A percentile compares a stretch with the other conserved stretches of the same genome.
Conservation (phyloP, 768 basidiomycete species). For the Royoungia palumana region DNA sequence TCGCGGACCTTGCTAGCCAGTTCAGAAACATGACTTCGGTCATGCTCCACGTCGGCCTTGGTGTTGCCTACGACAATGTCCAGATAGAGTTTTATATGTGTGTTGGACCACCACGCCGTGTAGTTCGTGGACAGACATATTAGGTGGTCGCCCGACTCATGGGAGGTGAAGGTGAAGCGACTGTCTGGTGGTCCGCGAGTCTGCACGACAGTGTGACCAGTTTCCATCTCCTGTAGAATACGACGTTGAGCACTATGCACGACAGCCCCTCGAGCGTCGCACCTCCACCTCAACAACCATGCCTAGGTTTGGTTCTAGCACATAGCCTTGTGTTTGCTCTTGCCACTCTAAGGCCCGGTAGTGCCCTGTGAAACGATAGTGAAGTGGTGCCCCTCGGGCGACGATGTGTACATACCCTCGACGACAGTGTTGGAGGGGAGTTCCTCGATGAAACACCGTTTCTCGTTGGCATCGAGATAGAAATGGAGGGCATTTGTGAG, state of each 20-base stretch:
- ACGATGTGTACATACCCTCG: slow-evolving; percentile 56
- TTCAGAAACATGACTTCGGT: slow-evolving; percentile 80
- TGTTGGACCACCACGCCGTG: slow-evolving; percentile 80
- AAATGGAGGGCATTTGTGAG: slow-evolving; percentile 83
- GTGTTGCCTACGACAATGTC: slow-evolving; percentile 90
- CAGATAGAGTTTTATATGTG: slow-evolving; percentile 92
- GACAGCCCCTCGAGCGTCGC: slow-evolving; percentile 9
- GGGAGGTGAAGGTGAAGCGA: slow-evolving; percentile 95
- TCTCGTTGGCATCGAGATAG: slow-evolving; percentile 92
- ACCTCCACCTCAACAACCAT: slow-evolving; percentile 92
- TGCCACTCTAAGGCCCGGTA: slow-evolving; percentile 93
- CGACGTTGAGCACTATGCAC: neutral
- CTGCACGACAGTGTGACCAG: slow-evolving; percentile 75
- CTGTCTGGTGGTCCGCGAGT: slow-evolving; percentile 90
- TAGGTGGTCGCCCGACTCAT: slow-evolving; percentile 94
- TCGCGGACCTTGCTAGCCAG: slow-evolving; percentile 84
- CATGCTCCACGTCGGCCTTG: slow-evolving; percentile 82
- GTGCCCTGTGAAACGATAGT: slow-evolving; percentile 56
- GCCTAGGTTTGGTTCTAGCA: slow-evolving; percentile 71
- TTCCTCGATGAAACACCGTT: slow-evolving; percentile 95
- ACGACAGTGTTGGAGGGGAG: slow-evolving; percentile 93
- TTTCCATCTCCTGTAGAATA: slow-evolving; percentile 72
- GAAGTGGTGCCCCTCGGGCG: neutral
- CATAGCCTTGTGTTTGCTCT: slow-evolving; percentile 65
- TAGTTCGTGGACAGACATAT: slow-evolving; percentile 95